Percentiles rank a stretch among this genome's conserved stretches.
These are phyloP conservation scores for Allium fistulosum DNA, from an alignment of 106 monocot genomes.

Conservation along the genomic window DNA sequence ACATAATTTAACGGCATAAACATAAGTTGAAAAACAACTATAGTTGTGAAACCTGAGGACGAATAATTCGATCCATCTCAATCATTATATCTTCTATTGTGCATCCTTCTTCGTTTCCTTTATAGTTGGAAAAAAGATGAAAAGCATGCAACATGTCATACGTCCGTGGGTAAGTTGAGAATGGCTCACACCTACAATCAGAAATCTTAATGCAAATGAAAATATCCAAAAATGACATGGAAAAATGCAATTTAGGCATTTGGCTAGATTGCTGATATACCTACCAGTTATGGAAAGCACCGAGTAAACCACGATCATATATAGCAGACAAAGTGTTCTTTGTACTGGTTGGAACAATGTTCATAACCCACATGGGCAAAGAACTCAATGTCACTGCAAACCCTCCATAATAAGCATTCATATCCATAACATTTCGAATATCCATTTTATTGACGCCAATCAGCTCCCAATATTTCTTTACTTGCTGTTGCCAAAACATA, in stretches of 20 bases:
- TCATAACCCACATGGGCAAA: slow-evolving; percentile 92
- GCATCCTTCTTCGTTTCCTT: slow-evolving; percentile 42
- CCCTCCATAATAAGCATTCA: slow-evolving; percentile 94
- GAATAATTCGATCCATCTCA: slow-evolving; percentile 96
- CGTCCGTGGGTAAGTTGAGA: slow-evolving; percentile 96
- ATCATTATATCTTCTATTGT: slow-evolving; percentile 80
- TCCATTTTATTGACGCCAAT: slow-evolving; percentile 42
- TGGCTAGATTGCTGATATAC: slow-evolving; percentile 8
- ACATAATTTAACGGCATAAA: not conserved
- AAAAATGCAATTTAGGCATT: not conserved
- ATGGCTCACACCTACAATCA: slow-evolving; percentile 55
- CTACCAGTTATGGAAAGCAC: slow-evolving; percentile 94
- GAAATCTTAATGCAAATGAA: not conserved
- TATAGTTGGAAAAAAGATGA: slow-evolving; percentile 78
- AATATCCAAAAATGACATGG: not conserved
- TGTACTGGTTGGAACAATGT: slow-evolving; percentile 72
- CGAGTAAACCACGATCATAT: slow-evolving; percentile 92
- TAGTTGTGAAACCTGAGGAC: slow-evolving; percentile 59
- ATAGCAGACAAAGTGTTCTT: slow-evolving; percentile 72
- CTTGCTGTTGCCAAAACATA: slow-evolving; percentile 69
- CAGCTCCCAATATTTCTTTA: slow-evolving; percentile 68
- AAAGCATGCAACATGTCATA: slow-evolving; percentile 92
- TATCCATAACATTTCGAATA: slow-evolving; percentile 91
- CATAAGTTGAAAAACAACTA: not conserved
- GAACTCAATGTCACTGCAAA: slow-evolving; percentile 77